Conservation (phyloP, 2,329 filamentous ascomycete species). For the Thielaviopsis cerberus region DNA sequence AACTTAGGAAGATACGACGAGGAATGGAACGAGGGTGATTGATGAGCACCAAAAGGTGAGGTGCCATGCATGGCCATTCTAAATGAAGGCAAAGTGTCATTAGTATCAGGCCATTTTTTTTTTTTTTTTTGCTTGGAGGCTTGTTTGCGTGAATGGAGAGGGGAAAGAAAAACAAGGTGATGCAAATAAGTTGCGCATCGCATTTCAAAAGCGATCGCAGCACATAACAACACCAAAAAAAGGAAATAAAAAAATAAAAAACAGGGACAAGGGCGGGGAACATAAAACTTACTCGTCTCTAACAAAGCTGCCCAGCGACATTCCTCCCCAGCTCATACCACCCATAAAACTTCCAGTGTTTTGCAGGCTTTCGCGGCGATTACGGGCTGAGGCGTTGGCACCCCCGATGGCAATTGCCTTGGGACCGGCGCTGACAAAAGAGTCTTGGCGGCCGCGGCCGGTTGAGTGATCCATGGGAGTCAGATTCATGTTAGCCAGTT, state of each 20-base stretch:
- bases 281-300: conserved; percentile 69
- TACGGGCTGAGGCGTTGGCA: conserved; percentile 37
- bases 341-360: conserved; percentile 45
- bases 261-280: background rate
- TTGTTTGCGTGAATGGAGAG: background rate
- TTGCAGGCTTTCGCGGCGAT: conserved; percentile 37
- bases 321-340: conserved; percentile 92
- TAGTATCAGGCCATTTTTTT: conserved; percentile 11
- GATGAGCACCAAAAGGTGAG: conserved; percentile 65
- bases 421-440: conserved; percentile 44
- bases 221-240: background rate
- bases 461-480: conserved; percentile 38
- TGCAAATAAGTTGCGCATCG: background rate
- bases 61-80: conserved; percentile 93
- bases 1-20: conserved; percentile 92
- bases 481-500: conserved; percentile 35
- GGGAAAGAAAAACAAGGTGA: conserved; percentile 1
- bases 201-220: background rate
- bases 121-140: background rate
- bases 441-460: conserved; percentile 42
- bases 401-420: conserved; percentile 51
- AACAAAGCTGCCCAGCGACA: conserved; percentile 93
- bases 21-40: conserved; percentile 90
- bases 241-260: background rate
- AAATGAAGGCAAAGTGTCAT: conserved; percentile 15